phyloP scores from a whole-genome alignment of 345 rosid genomes.

The Luvunga scandens region DNA sequence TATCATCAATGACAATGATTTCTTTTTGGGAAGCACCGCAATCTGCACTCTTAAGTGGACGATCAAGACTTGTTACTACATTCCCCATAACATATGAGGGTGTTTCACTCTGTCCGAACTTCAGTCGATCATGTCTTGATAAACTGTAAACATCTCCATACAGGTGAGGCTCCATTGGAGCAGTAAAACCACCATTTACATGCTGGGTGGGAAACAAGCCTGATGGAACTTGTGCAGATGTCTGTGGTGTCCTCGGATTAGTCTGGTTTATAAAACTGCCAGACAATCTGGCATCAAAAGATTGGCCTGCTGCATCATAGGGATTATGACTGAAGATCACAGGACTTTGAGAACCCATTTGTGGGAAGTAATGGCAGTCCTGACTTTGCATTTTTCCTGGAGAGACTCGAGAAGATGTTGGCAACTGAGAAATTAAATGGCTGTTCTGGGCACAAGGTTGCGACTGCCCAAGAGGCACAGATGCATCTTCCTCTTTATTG shows the following conservation, averaged over 20 bases:
- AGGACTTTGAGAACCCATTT: conserved; percentile 27
- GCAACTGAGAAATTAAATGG: conserved; percentile 32
- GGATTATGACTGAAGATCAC: conserved; percentile 28
- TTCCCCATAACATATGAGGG: conserved; percentile 15
- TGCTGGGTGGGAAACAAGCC: conserved; percentile 26
- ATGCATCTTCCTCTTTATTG: conserved; percentile 67
- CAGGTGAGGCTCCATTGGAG: conserved; percentile 27
- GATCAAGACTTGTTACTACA: conserved; percentile 15
- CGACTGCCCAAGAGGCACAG: conserved; percentile 31
- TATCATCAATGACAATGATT: conserved; percentile 53
- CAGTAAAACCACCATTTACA: conserved; percentile 18
- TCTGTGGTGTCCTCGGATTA: conserved; percentile 22
- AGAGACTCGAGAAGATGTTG: conserved; percentile 28
- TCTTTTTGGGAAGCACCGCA: conserved; percentile 33
- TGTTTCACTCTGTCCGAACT: conserved; percentile 22
- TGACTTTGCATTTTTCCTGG: conserved; percentile 22
- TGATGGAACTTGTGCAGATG: conserved; percentile 22
- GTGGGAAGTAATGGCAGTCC: conserved; percentile 26
- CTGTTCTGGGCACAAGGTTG: conserved; percentile 30
- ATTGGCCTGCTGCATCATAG: conserved; percentile 19
- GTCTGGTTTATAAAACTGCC: conserved; percentile 20
- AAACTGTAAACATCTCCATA: conserved; percentile 23
- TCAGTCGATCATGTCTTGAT: conserved; percentile 19
- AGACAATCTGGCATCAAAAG: conserved; percentile 27
- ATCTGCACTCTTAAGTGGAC: conserved; percentile 19